Evolutionary conservation across 768 basidiomycete genomes (phyloP).

Genomic region (Russula lepida): DNA sequence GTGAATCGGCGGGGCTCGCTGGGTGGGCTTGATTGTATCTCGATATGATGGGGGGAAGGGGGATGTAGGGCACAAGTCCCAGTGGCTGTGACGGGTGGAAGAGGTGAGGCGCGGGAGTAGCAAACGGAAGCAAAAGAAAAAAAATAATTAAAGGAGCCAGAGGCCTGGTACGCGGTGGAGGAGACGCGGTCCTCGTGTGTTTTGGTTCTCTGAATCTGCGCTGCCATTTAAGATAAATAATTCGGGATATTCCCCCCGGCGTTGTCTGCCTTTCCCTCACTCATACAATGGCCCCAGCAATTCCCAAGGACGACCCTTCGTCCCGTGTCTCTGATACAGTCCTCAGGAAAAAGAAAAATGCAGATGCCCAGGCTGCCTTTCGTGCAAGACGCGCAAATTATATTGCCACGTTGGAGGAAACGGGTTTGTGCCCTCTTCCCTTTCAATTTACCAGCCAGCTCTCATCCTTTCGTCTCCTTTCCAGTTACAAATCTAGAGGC

Average conservation of each 20-base stretch:
- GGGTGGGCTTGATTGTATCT: background rate
- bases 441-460: conserved; percentile 6
- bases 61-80: background rate
- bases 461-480: conserved; percentile 13
- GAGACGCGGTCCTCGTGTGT: conserved; percentile 51
- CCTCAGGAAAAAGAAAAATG: conserved; percentile 81
- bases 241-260: conserved; percentile 21
- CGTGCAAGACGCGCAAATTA: conserved; percentile 76
- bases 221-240: conserved; percentile 31
- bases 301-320: conserved; percentile 30
- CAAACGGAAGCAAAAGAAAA: conserved; percentile 14
- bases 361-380: conserved; percentile 83
- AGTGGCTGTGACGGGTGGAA: conserved; percentile 4
- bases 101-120: conserved; percentile 7
- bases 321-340: conserved; percentile 56
- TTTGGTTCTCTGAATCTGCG: conserved; percentile 53
- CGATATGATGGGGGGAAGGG: background rate
- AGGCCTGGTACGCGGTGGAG: background rate
- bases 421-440: conserved; percentile 33
- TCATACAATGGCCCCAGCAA: conserved; percentile 26
- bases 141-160: conserved; percentile 8
- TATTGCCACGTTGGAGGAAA: conserved; percentile 81
- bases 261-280: conserved; percentile 21
- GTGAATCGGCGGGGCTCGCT: background rate
- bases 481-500: conserved; percentile 74